phyloP scores from a whole-genome alignment of 495 filamentous ascomycete genomes.

The Tuber calosporum region DNA sequence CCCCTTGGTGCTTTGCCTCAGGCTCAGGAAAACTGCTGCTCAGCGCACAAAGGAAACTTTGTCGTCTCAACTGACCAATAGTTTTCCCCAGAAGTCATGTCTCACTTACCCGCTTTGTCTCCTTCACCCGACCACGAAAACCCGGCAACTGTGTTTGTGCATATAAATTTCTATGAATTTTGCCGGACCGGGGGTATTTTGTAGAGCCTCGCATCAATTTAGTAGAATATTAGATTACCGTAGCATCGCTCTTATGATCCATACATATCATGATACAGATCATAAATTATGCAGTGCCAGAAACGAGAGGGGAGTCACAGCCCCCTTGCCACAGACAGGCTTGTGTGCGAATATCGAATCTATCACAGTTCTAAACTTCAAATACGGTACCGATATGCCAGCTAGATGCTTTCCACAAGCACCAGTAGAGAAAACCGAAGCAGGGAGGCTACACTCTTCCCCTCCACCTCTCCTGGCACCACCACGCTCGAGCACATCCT shows the following conservation, averaged over 20 bases:
- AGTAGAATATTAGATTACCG: not conserved
- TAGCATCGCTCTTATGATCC: not conserved
- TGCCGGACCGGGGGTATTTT: not conserved
- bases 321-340: not conserved
- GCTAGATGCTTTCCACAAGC: not conserved
- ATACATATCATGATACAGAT: not conserved
- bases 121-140: no score
- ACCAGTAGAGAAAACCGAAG: not conserved
- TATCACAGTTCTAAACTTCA: not conserved
- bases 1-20: not conserved
- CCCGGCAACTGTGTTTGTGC: not conserved
- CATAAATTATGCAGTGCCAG: not conserved
- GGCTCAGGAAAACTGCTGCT: not conserved
- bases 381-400: not conserved
- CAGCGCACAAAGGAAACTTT: not conserved
- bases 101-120: not conserved
- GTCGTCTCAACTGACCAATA: not conserved
- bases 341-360: not conserved
- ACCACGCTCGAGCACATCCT: not conserved
- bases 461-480: not conserved
- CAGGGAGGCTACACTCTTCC: not conserved
- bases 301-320: not conserved
- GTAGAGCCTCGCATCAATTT: not conserved
- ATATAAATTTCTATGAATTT: constrained; percentile 1
- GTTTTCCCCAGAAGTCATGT: not conserved